Conservation (phyloP, 441 rosid genomes). For the Melastoma candidum region DNA sequence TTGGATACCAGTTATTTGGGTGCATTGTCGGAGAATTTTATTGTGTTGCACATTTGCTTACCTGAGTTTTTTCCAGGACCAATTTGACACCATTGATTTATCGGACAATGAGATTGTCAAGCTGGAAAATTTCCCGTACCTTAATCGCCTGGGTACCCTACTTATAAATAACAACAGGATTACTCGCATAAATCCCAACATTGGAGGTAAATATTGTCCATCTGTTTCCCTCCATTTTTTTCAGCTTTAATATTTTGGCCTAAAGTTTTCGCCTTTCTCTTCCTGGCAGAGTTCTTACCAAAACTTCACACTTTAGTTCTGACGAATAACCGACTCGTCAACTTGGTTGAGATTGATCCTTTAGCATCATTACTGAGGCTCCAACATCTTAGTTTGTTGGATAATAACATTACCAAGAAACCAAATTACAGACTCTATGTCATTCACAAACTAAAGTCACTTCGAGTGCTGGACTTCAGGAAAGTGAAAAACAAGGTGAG, state of each 20-base stretch:
- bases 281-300: conserved; percentile 64
- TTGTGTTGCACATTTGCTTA: not conserved
- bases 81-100: conserved; percentile 91
- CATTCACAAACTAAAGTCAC: conserved; percentile 76
- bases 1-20: too few species aligned
- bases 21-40: not conserved
- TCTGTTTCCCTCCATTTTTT: not conserved
- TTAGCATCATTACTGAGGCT: conserved; percentile 77
- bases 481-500: conserved; percentile 86
- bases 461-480: conserved; percentile 84
- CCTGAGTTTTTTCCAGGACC: conserved; percentile 48
- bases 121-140: conserved; percentile 85
- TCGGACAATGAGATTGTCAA: conserved; percentile 98
- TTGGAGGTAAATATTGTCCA: conserved; percentile 53
- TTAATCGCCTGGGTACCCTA: conserved; percentile 79
- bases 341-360: conserved; percentile 94
- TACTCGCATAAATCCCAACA: conserved; percentile 76
- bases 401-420: conserved; percentile 79
- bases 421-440: conserved; percentile 86
- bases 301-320: conserved; percentile 82
- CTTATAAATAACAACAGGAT: conserved; percentile 83
- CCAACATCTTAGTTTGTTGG: conserved; percentile 80
- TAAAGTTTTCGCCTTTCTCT: not conserved
- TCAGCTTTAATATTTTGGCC: not conserved
- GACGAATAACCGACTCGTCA: conserved; percentile 92